phyloP scores from a whole-genome alignment of 495 filamentous ascomycete species.

The Ascodesmis nigricans region DNA sequence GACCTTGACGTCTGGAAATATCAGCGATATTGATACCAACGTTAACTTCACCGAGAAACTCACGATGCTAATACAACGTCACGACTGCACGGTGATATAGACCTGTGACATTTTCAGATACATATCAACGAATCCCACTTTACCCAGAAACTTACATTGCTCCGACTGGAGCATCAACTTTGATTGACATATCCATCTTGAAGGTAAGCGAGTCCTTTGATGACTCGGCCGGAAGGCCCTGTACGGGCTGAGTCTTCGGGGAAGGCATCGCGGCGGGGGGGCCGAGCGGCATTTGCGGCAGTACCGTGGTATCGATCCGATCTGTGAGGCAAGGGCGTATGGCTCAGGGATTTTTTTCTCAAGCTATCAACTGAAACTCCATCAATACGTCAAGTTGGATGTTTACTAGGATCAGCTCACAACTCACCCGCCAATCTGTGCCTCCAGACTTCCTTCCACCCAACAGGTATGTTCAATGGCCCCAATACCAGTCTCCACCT shows the following conservation, averaged over 20 bases:
- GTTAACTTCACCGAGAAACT: constrained; percentile 20
- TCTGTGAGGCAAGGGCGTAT: constrained; percentile 1
- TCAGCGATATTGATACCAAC: constrained; percentile 3
- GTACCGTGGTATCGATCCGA: constrained; percentile 14
- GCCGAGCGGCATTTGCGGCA: constrained; percentile 19
- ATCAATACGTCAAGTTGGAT: constrained; percentile 2
- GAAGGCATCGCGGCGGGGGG: constrained; percentile 8
- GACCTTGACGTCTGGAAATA: constrained; percentile 53
- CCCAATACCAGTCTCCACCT: no score
- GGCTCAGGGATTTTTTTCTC: background rate
- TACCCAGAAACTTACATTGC: constrained; percentile 32
- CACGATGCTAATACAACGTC: constrained; percentile 83
- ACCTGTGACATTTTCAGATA: constrained; percentile 21
- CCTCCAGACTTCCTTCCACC: no score
- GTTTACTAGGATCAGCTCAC: no score
- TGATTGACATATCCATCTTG: constrained; percentile 59
- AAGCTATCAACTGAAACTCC: background rate
- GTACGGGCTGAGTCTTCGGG: constrained; percentile 5
- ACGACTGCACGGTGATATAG: constrained; percentile 79
- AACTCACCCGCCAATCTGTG: no score
- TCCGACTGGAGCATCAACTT: constrained; percentile 55
- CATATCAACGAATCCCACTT: constrained; percentile 27
- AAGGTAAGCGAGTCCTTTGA: constrained; percentile 75
- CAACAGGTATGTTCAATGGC: no score
- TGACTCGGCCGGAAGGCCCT: constrained; percentile 29